These are phyloP conservation scores for Limonium bicolor DNA, from an alignment of 148 eudicot species.

Conservation along the genomic window DNA sequence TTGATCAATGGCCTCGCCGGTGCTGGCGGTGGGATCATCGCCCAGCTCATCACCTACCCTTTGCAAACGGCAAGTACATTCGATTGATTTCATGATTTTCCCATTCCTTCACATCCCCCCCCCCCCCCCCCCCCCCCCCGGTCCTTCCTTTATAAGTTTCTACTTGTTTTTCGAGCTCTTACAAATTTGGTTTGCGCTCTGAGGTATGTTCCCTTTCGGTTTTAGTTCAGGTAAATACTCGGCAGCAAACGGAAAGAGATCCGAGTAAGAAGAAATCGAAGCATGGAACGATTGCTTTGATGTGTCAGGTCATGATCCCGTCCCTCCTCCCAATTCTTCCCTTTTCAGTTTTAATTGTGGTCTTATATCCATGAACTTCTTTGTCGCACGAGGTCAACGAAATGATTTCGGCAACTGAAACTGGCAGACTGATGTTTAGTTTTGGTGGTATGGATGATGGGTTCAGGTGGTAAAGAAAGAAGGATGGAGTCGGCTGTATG, in stretches of 20 bases:
- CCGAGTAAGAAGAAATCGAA: constrained; percentile 40
- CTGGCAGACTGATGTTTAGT: neutral
- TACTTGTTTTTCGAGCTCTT: neutral
- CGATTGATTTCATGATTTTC: too few species aligned
- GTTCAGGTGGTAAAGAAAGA: constrained; percentile 76
- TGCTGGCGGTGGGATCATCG: constrained; percentile 96
- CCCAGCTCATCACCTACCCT: constrained; percentile 94
- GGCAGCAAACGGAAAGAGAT: constrained; percentile 92
- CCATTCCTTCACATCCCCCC: neutral
- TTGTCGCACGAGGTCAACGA: too few species aligned
- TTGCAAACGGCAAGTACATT: constrained; percentile 54
- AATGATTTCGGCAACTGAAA: neutral
- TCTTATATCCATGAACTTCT: too few species aligned
- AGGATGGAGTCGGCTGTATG: constrained; percentile 83
- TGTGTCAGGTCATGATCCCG: constrained; percentile 43
- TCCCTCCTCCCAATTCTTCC: neutral
- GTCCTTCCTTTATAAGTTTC: neutral
- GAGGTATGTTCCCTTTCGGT: neutral
- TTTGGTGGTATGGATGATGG: neutral
- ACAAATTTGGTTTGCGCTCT: neutral
- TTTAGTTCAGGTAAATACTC: constrained; percentile 59
- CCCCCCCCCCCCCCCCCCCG: too few species aligned
- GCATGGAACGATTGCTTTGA: constrained; percentile 43
- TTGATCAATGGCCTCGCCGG: constrained; percentile 91
- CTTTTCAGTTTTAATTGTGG: neutral